phyloP scores from a whole-genome alignment of 192 early-diverging fungal species.

The Coemansia asiatica region DNA sequence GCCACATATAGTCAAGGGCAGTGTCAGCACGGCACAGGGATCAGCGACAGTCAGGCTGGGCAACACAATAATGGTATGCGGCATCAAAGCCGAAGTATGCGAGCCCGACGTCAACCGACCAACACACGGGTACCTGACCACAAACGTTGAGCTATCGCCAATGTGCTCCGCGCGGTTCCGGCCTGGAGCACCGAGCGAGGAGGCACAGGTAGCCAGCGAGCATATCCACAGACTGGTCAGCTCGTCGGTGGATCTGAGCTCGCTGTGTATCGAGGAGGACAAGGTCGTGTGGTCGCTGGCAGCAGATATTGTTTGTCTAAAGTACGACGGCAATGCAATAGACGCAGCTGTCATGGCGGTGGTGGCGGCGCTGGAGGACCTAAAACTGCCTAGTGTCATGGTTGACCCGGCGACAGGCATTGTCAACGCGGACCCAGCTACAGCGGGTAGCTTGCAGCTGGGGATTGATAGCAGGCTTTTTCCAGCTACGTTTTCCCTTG shows the following conservation, averaged over 20 bases:
- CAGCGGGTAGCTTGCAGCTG: conserved; percentile 13
- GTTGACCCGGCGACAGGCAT: conserved; percentile 67
- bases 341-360: conserved; percentile 84
- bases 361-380: conserved; percentile 71
- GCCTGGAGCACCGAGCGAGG: conserved; percentile 80
- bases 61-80: conserved; percentile 87
- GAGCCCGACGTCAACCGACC: conserved; percentile 72
- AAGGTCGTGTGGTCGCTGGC: conserved; percentile 85
- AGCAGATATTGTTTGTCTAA: conserved; percentile 86
- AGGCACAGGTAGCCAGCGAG: conserved; percentile 80
- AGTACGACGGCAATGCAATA: conserved; percentile 86
- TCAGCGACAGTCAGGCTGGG: conserved; percentile 87
- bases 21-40: conserved; percentile 79
- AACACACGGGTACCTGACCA: conserved; percentile 81
- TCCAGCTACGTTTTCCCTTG: conserved; percentile 40
- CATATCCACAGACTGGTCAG: conserved; percentile 68
- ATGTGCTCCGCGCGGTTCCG: conserved; percentile 82
- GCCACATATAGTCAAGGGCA: conserved; percentile 58
- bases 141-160: conserved; percentile 91
- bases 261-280: conserved; percentile 76
- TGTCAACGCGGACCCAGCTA: conserved; percentile 55
- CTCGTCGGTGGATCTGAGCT: conserved; percentile 28
- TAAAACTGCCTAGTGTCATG: conserved; percentile 70
- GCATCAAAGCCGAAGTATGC: conserved; percentile 91
- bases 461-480: conserved; percentile 18